Conservation (phyloP, 345 rosid species). For the Hibiscus mutabilis region DNA sequence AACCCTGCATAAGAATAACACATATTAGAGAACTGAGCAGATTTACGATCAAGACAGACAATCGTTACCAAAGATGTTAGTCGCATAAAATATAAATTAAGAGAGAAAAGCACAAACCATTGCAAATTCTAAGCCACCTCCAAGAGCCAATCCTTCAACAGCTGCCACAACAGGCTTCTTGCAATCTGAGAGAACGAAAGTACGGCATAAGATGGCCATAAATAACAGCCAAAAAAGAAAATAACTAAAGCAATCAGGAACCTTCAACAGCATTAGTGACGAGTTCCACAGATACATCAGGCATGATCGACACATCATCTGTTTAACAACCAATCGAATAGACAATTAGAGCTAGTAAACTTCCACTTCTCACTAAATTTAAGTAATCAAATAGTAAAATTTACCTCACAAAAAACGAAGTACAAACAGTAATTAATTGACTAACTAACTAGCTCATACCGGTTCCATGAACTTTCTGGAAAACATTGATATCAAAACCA, state of each 20-base stretch:
- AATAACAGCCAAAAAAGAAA: neutral
- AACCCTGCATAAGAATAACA: conserved; percentile 42
- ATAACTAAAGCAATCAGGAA: conserved; percentile 18
- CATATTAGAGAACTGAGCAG: neutral
- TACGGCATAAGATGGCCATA: conserved; percentile 14
- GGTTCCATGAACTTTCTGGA: conserved; percentile 59
- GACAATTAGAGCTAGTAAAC: neutral
- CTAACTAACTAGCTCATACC: conserved; percentile 35
- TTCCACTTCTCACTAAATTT: neutral
- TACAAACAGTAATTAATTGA: neutral
- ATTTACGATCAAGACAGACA: neutral
- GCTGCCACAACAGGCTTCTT: conserved; percentile 97
- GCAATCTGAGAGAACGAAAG: conserved; percentile 39
- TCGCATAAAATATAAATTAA: neutral
- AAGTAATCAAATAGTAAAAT: neutral
- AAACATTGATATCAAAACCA: conserved; percentile 86
- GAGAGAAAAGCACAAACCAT: conserved; percentile 44
- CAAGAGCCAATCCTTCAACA: conserved; percentile 91
- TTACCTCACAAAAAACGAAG: neutral
- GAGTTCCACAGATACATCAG: conserved; percentile 81
- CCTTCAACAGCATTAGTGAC: conserved; percentile 77
- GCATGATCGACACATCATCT: conserved; percentile 71
- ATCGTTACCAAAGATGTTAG: neutral
- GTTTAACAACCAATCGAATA: conserved; percentile 17
- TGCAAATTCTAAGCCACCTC: conserved; percentile 93